Conservation (phyloP, 2,329 filamentous ascomycete genomes). For the Boeremia exigua region DNA sequence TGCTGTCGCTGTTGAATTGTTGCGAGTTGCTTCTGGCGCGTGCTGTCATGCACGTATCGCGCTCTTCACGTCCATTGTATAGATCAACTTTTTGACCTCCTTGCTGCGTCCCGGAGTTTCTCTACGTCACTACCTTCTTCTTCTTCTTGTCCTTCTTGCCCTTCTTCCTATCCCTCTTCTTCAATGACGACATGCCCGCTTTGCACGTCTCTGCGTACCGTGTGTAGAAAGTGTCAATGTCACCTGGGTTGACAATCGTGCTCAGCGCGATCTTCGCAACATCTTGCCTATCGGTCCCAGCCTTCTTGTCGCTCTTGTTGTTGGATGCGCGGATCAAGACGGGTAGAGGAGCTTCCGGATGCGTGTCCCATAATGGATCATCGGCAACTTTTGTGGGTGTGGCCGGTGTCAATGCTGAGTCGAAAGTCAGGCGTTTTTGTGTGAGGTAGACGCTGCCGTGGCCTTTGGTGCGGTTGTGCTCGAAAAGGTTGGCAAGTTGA, state of each 20-base stretch:
- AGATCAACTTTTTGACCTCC: neutral
- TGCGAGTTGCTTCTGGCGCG: neutral
- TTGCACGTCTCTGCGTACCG: conserved; percentile 93
- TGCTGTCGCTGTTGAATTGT: neutral
- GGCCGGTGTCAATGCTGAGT: conserved; percentile 48
- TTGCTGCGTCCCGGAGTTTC: neutral
- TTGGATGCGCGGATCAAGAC: conserved; percentile 86
- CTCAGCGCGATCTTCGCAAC: conserved; percentile 75
- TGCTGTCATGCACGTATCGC: neutral
- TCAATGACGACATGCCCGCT: conserved; percentile 83
- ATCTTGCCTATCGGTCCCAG: conserved; percentile 45
- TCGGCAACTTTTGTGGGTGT: conserved; percentile 51
- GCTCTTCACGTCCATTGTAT: neutral
- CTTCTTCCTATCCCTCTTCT: conserved; percentile 92
- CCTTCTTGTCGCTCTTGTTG: conserved; percentile 65
- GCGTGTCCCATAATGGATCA: conserved; percentile 66
- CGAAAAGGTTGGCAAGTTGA: conserved; percentile 71
- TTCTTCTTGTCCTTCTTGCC: conserved; percentile 76
- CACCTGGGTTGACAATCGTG: conserved; percentile 78
- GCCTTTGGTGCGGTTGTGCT: conserved; percentile 68
- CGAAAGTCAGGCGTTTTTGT: conserved; percentile 70
- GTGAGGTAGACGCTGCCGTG: conserved; percentile 77
- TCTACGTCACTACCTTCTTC: conserved; percentile 59
- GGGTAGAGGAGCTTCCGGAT: conserved; percentile 66
- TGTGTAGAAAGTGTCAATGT: conserved; percentile 80